Base-by-base conservation (phyloP, 1,139 yeast genomes). In the Geotrichum candidum region DNA sequence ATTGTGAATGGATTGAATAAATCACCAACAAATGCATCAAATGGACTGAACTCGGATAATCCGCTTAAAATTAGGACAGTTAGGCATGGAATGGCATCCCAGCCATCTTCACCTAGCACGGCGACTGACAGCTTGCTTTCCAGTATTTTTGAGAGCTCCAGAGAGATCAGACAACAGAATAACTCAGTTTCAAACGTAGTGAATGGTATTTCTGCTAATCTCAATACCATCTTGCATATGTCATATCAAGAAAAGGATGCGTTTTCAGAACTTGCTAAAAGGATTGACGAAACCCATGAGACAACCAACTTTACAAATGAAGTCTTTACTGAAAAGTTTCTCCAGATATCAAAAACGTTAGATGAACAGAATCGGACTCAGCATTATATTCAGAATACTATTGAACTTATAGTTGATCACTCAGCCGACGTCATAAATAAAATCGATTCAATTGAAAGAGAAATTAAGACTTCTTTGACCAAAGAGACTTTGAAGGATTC, bases 41-140 rank as follows among this genome's bases (percentile, higher is more conserved):
- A 41, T 15, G 22, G n/a, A 41, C 9, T 18, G 18, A n/a, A 10
- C 48, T 18, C 48, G 22, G 22, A 41, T n/a, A 41, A 41, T 15
- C 48, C 22, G 22, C 2, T 41, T 41, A 18, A 41, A 7, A 6
- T 41, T 41, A 18, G 18, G 48, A n/a, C 48, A 35, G n/a, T 2
- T n/a, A 35, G 41, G 1, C 41, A 3, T 15, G 41, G 41, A 11
- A 35, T 3, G n/a, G 41, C n/a, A 3, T 15, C 13, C n/a, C 66
- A 57, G 66, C 60, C 60, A 13, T 72, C 69, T 62, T 62, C 29
- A 53, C 48, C 51, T 51, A 41, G 48, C 18, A 41, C 22, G 1
- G 18, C n/a, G n/a, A 63, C 65, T 11, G 53, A 27, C 13, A 27
- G 23, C 10, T 31, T 51, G 31, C 31, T 27, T 51, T 27, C 29